Conservation (phyloP, 345 rosid species). For the Zanthoxylum bungeanum region DNA sequence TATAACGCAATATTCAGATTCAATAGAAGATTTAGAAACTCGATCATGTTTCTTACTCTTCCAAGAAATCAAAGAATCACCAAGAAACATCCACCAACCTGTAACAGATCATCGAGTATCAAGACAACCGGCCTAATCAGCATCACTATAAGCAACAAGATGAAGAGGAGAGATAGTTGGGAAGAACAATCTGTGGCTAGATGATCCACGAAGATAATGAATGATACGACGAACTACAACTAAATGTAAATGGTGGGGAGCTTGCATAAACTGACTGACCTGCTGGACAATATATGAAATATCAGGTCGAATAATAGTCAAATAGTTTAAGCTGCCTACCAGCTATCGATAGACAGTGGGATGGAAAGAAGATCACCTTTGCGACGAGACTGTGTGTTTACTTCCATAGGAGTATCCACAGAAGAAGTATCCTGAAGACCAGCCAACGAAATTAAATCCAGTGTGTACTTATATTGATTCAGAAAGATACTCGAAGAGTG, state of each 20-base stretch:
- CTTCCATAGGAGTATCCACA: not conserved
- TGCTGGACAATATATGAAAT: not conserved
- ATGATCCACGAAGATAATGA: not conserved
- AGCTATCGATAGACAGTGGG: not conserved
- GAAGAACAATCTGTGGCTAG: conserved; percentile 3
- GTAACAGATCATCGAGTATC: not conserved
- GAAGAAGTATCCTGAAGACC: not conserved
- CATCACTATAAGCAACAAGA: not conserved
- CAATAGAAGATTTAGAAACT: not conserved
- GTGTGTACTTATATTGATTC: not conserved
- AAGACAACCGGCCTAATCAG: not conserved
- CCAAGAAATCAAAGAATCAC: not conserved
- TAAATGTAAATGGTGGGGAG: not conserved
- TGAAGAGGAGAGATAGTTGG: not conserved
- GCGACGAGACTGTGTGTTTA: not conserved
- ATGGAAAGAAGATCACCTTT: not conserved
- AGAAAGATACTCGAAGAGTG: not conserved
- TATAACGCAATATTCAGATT: not conserved
- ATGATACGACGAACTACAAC: not conserved
- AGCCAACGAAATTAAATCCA: not conserved
- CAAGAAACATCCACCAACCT: conserved; percentile 11
- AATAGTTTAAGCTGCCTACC: not conserved
- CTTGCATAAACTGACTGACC: conserved; percentile 8
- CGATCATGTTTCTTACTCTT: conserved; percentile 4
- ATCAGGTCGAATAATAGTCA: conserved; percentile 1